Evolutionary conservation across 179 eudicot species (phyloP).

Genomic region (Gypsophila paniculata): DNA sequence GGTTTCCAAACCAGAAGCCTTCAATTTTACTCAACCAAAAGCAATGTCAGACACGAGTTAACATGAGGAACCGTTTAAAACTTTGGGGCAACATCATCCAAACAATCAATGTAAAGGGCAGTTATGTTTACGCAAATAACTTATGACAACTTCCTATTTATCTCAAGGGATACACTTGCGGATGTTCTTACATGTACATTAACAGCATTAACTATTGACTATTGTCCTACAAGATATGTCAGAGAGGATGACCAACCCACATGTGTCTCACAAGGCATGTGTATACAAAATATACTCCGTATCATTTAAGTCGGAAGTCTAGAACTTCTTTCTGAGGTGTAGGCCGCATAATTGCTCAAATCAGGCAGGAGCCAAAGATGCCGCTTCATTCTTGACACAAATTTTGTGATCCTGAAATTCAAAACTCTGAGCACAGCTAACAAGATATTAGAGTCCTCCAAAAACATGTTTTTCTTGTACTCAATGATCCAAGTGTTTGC

Average conservation of each 20-base stretch:
- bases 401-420: constrained; percentile 33
- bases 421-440: constrained; percentile 37
- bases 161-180: background rate
- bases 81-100: no score
- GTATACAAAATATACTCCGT: background rate
- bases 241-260: constrained; percentile 1
- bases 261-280: constrained; percentile 19
- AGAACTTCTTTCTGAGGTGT: constrained; percentile 15
- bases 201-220: background rate
- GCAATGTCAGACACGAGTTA: no score
- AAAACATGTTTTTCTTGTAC: constrained; percentile 36
- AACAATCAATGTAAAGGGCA: no score
- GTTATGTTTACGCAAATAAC: no score
- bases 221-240: background rate
- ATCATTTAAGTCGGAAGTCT: constrained; percentile 26
- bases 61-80: no score
- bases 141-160: background rate
- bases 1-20: no score
- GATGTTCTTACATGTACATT: background rate
- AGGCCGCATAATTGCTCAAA: constrained; percentile 15
- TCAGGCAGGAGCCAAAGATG: constrained; percentile 23
- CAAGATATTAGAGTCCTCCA: constrained; percentile 39
- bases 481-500: constrained; percentile 68
- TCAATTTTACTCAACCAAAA: no score
- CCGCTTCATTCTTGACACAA: constrained; percentile 16